Conservation (phyloP, 73 alveolate genomes). For the Tetrahymena elliotti region DNA sequence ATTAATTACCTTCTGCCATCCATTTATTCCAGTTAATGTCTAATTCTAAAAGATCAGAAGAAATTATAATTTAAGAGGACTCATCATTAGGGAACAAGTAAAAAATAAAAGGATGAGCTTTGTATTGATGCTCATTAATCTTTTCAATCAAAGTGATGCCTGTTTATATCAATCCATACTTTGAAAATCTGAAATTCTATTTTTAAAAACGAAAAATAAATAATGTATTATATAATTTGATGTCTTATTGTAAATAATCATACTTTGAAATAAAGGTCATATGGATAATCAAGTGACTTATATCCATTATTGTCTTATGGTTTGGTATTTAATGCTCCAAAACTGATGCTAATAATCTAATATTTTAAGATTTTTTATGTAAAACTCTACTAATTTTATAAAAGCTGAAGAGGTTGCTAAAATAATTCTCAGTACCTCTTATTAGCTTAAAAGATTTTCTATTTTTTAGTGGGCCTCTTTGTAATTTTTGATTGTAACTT, state of each 20-base stretch:
- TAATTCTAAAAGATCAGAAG: not conserved
- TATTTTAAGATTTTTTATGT: not conserved
- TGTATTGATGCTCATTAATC: not conserved
- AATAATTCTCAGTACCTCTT: not conserved
- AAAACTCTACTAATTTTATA: not conserved
- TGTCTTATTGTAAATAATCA: not conserved
- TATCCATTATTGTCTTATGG: not conserved
- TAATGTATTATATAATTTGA: not conserved
- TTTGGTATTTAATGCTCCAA: not conserved
- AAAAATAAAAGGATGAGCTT: not conserved
- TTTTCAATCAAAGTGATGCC: not conserved
- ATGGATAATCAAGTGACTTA: not conserved
- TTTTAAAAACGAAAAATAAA: too few species aligned
- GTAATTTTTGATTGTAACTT: not conserved
- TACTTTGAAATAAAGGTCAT: not conserved
- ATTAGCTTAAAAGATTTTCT: not conserved
- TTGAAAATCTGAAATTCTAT: not conserved
- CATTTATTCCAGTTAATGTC: not conserved
- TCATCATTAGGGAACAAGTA: not conserved
- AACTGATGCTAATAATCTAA: not conserved
- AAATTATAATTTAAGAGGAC: not conserved
- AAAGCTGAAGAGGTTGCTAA: not conserved
- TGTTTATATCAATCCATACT: not conserved
- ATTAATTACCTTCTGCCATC: not conserved
- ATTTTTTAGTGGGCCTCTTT: not conserved